Base-by-base conservation (phyloP, 1,284 basidiomycete species). In the Cryptococcus wingfieldii region DNA sequence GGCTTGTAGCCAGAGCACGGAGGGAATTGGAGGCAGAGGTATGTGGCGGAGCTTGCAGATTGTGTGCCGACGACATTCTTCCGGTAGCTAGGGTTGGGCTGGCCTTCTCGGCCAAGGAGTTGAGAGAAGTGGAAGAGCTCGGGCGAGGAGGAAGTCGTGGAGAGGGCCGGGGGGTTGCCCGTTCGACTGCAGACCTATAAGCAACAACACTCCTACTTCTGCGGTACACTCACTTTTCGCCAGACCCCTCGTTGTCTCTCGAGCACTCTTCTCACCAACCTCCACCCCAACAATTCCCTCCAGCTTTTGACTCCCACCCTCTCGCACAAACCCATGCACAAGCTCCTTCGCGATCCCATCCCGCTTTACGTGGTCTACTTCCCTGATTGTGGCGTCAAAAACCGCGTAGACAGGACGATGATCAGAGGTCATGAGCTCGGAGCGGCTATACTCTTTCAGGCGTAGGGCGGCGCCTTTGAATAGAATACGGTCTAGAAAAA, bases 321-420 rank as follows among this genome's bases (percentile, higher is more conserved):
- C 48, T 10, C 42, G 9, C 18, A 61, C 41, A 6, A 71, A 53
- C 12, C 51, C 42, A 31, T 59, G 53, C 34, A 67, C 45, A 18
- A 80, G 63, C 64, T 91, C 74, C 50, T 84, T 84, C 16, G 86
- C 84, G 14, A 97, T 78, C 2, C 82, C 80, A 0, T 84, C 82
- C 53, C 86, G 85, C 74, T 89, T 93, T 6, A 78, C 80, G 23
- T 84, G 77, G 70, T 98, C 91, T 39, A 98, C 81, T 27, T 88
- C 82, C 47, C 88, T 83, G 28, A 95, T 84, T 50, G 86, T 83
- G 0, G 86, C 85, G 50, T 84, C 81, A 76, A 97, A 92, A 5
- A 89, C 77, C 2, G 86, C 90, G 66, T 89, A 95, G 1, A 98
- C 94, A 67, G 96, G 96, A 65, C 89, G 85, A 73, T 99, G 96